A percentile compares a stretch with the other conserved stretches of the same genome.
Evolutionary conservation across 2,329 filamentous ascomycete species (phyloP).

Genomic region (Nemania bipapillata): DNA sequence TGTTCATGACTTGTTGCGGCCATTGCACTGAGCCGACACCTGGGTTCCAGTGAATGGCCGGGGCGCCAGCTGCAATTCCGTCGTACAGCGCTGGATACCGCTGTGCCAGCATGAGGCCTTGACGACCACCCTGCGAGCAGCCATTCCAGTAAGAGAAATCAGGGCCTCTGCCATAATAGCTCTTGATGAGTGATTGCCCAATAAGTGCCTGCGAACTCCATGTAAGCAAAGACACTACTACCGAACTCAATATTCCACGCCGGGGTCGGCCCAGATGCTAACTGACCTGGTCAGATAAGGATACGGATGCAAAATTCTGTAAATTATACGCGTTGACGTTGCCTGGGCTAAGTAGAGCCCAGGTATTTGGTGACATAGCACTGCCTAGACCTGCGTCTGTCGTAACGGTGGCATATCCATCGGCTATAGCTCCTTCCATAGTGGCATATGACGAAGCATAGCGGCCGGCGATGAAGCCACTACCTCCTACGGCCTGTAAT

Average conservation of each 20-base stretch:
- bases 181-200: conserved; percentile 56
- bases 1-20: neutral
- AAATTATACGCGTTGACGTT: neutral
- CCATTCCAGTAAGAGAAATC: conserved; percentile 61
- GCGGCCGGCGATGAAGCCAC: conserved; percentile 34
- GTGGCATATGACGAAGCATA: neutral
- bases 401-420: conserved; percentile 12
- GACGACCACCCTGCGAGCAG: conserved; percentile 64
- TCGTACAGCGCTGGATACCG: conserved; percentile 63
- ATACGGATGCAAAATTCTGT: neutral
- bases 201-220: conserved; percentile 48
- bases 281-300: neutral
- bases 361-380: neutral
- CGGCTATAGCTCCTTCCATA: neutral
- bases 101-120: conserved; percentile 61
- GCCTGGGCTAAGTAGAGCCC: neutral
- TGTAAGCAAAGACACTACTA: neutral
- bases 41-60: conserved; percentile 4
- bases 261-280: too few species aligned
- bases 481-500: conserved; percentile 53
- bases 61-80: conserved; percentile 57
- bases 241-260: too few species aligned
- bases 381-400: conserved; percentile 1
- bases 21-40: neutral
- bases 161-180: conserved; percentile 55